Percentiles rank a stretch among this genome's conserved stretches.
phyloP scores from a whole-genome alignment of 768 basidiomycete genomes.

The Boletus subcaerulescens region DNA sequence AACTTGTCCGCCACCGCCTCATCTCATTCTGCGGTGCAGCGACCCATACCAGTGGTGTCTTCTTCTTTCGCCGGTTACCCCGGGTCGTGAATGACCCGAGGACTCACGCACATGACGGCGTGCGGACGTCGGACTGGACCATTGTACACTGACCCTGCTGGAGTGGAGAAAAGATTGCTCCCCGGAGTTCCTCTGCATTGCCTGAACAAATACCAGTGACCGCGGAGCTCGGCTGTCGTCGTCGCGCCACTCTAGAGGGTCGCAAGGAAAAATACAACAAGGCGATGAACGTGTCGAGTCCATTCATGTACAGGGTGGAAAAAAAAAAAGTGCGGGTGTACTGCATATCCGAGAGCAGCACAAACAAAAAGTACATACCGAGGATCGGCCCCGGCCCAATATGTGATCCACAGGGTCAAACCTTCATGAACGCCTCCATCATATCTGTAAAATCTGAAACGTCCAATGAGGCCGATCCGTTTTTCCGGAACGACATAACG shows the following conservation, averaged over 20 bases:
- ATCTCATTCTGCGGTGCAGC: too few species aligned
- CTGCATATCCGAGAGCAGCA: background rate
- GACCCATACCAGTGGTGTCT: too few species aligned
- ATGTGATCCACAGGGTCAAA: conserved; percentile 1
- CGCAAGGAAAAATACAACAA: background rate
- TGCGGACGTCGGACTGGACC: too few species aligned
- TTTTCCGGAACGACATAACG: background rate
- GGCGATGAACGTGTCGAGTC: background rate
- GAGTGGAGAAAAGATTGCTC: background rate
- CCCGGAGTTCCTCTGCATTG: background rate
- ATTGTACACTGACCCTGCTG: background rate
- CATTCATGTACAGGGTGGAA: background rate
- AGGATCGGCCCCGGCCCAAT: background rate
- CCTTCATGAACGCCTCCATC: conserved; percentile 21
- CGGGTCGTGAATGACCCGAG: background rate
- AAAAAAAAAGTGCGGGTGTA: background rate
- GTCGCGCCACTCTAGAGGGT: background rate
- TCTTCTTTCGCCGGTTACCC: too few species aligned
- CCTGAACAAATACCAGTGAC: too few species aligned
- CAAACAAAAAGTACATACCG: background rate
- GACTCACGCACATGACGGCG: background rate
- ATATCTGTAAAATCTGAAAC: conserved; percentile 17
- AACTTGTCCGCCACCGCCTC: too few species aligned
- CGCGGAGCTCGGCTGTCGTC: background rate
- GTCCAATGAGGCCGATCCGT: background rate